Evolutionary conservation across 495 filamentous ascomycete species (phyloP).

Genomic region (Delitschia confertaspora): DNA sequence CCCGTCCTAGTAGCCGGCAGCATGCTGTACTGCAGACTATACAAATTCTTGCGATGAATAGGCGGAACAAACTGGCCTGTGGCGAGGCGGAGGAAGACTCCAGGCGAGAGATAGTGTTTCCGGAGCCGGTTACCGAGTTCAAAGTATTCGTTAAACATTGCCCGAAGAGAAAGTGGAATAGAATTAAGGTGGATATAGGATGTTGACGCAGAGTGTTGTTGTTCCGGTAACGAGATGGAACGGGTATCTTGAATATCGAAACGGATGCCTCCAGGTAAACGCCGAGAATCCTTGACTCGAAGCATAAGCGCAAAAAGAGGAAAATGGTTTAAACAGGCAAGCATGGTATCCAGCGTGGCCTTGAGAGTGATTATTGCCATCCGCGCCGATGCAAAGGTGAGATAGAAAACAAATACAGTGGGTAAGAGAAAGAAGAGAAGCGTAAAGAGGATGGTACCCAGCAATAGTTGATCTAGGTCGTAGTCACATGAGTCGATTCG

Average conservation of each 20-base stretch:
- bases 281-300: constrained; percentile 81
- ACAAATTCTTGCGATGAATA: constrained; percentile 87
- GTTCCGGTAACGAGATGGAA: constrained; percentile 29
- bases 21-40: constrained; percentile 98
- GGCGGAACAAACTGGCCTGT: constrained; percentile 81
- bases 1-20: constrained; percentile 71
- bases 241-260: constrained; percentile 79
- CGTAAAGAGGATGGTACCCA: constrained; percentile 95
- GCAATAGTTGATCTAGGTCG: constrained; percentile 91
- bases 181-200: constrained; percentile 82
- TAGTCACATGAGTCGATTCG: constrained; percentile 99
- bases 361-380: constrained; percentile 93
- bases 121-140: constrained; percentile 85
- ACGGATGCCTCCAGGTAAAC: constrained; percentile 83
- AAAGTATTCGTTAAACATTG: constrained; percentile 96
- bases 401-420: constrained; percentile 91
- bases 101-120: constrained; percentile 86
- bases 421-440: constrained; percentile 91
- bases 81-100: constrained; percentile 75
- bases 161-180: constrained; percentile 76
- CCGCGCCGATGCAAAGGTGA: constrained; percentile 87
- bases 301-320: constrained; percentile 97
- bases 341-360: constrained; percentile 75
- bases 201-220: constrained; percentile 28
- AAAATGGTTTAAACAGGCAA: constrained; percentile 96